phyloP scores from a whole-genome alignment of 1,139 yeast genomes.

The Nakaseomyces delphensis region DNA sequence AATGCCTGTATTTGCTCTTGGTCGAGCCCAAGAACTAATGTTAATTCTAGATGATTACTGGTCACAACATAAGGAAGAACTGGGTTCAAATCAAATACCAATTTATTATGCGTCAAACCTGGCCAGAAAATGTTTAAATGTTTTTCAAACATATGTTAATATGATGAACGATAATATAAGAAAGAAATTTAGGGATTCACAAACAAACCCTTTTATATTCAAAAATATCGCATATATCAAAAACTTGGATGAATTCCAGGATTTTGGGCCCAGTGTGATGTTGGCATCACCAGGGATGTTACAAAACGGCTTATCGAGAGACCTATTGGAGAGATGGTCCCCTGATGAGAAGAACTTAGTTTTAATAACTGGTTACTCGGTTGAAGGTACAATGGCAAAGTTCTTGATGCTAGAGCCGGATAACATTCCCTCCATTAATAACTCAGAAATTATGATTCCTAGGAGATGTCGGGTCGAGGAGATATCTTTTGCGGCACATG shows the following conservation, averaged over 20 bases:
- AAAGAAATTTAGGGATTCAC: slow-evolving; percentile 64
- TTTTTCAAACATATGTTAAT: slow-evolving; percentile 89
- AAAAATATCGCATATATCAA: slow-evolving; percentile 75
- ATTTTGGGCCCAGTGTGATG: slow-evolving; percentile 91
- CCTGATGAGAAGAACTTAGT: slow-evolving; percentile 90
- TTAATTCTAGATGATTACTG: slow-evolving; percentile 91
- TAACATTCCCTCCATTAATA: slow-evolving; percentile 69
- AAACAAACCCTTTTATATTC: slow-evolving; percentile 81
- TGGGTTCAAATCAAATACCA: slow-evolving; percentile 66
- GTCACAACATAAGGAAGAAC: slow-evolving; percentile 66
- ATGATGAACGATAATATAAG: slow-evolving; percentile 94
- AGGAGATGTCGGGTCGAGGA: slow-evolving; percentile 87
- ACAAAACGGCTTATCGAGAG: slow-evolving; percentile 90
- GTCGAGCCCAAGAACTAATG: slow-evolving; percentile 90
- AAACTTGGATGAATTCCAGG: slow-evolving; percentile 77
- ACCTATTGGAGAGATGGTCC: slow-evolving; percentile 88
- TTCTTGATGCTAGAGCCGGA: slow-evolving; percentile 79
- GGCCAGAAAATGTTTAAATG: slow-evolving; percentile 95
- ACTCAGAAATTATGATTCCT: slow-evolving; percentile 78
- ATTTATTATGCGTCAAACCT: slow-evolving; percentile 83
- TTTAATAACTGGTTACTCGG: slow-evolving; percentile 91
- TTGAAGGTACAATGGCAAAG: slow-evolving; percentile 97
- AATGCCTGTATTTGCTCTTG: slow-evolving; percentile 91
- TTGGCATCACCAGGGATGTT: slow-evolving; percentile 98
- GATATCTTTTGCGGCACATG: slow-evolving; percentile 97